Conservation (phyloP, 805 yeast genomes). For the Saturnispora zaruensis region DNA sequence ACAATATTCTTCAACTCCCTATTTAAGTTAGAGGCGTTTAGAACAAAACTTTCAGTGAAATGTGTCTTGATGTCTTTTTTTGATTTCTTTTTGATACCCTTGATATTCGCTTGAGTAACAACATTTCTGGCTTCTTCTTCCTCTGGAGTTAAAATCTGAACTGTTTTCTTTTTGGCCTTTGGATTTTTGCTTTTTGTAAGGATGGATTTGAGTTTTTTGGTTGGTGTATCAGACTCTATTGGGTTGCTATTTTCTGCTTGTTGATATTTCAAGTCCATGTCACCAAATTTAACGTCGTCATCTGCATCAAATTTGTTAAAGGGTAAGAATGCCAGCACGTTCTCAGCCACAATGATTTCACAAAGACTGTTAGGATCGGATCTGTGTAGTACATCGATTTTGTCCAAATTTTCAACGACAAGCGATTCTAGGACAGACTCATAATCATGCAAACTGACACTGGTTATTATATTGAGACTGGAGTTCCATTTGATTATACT, state of each 20-base stretch:
- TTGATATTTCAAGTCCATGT: background rate
- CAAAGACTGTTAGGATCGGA: conserved; percentile 56
- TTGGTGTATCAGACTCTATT: conserved; percentile 4
- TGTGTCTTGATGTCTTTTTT: conserved; percentile 8
- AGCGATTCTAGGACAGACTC: conserved; percentile 54
- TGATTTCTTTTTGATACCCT: conserved; percentile 1
- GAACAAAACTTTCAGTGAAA: conserved; percentile 47
- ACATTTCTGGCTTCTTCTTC: conserved; percentile 7
- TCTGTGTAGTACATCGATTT: conserved; percentile 37
- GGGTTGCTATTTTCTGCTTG: background rate
- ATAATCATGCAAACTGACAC: conserved; percentile 79
- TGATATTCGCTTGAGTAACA: background rate
- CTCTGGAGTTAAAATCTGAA: background rate
- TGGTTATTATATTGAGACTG: conserved; percentile 43
- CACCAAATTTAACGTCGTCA: conserved; percentile 31
- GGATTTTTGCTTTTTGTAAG: conserved; percentile 1
- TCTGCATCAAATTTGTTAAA: conserved; percentile 38
- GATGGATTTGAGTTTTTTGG: conserved; percentile 5
- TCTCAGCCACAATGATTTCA: conserved; percentile 54
- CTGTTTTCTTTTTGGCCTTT: conserved; percentile 2
- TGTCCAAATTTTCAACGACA: conserved; percentile 34
- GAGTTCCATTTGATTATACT: conserved; percentile 69
- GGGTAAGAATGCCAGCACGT: conserved; percentile 65
- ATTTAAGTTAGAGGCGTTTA: conserved; percentile 50
- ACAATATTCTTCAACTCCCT: conserved; percentile 51